A percentile compares a stretch with the other conserved stretches of the same genome.
Conservation (phyloP, 73 alveolate species). For the Paramecium caudatum region DNA sequence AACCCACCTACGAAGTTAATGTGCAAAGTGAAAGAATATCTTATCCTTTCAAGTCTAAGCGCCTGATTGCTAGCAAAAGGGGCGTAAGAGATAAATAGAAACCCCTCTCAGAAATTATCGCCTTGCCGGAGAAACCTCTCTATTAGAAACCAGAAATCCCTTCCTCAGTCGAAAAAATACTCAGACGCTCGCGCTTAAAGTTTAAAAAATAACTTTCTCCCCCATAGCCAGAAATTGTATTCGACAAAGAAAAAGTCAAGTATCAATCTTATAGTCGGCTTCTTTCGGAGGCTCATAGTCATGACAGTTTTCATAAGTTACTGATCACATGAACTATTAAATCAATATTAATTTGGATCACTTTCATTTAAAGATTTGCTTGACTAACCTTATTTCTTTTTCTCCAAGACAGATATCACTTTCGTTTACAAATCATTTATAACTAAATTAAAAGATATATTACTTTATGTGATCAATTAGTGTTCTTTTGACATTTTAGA, state of each 20-base stretch:
- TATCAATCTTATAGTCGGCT: slow-evolving; percentile 53
- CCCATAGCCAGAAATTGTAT: slow-evolving; percentile 41
- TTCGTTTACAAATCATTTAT: too few relatives aligned
- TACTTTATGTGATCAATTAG: too few relatives aligned
- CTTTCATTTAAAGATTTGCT: too few relatives aligned
- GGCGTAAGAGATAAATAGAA: slow-evolving; percentile 30
- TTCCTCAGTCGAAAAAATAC: slow-evolving; percentile 42
- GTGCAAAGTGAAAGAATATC: slow-evolving; percentile 50
- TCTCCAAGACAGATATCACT: too few relatives aligned
- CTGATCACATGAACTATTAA: slow-evolving; percentile 9
- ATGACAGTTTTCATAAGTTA: slow-evolving; percentile 17
- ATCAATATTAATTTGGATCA: too few relatives aligned
- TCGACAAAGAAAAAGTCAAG: slow-evolving; percentile 47
- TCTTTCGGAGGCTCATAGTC: slow-evolving; percentile 58
- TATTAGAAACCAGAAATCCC: background rate
- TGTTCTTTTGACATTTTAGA: too few relatives aligned
- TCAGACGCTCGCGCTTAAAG: slow-evolving; percentile 39
- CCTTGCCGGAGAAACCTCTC: slow-evolving; percentile 33
- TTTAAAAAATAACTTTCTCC: slow-evolving; percentile 44
- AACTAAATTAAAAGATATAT: too few relatives aligned
- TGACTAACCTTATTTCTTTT: too few relatives aligned
- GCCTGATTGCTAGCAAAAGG: slow-evolving; percentile 15
- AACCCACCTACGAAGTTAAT: slow-evolving; percentile 18
- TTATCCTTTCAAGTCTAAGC: slow-evolving; percentile 44
- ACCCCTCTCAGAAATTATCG: slow-evolving; percentile 36